Evolutionary conservation across 2,329 filamentous ascomycete species (phyloP), one percentile per base, ranked within the genome.

Genomic region (Westerdykella ornata): DNA sequence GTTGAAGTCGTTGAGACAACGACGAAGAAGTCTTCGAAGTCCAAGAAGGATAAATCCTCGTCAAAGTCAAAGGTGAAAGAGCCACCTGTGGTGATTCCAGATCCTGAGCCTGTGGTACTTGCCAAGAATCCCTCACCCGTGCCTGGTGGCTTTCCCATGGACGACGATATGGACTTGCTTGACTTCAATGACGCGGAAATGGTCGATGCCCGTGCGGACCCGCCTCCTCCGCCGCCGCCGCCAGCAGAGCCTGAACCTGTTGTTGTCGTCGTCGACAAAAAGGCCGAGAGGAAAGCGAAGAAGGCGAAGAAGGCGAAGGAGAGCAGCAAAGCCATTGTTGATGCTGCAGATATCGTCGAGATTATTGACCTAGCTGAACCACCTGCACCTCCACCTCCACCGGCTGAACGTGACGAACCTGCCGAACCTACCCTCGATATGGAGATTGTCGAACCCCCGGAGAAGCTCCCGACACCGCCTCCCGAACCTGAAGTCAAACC

Each of bases 391-490:
- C 54, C 53, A 7, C 51, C 54, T 1, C 51, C 50, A 6, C 55
- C 55, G n/a, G 55, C 55, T 11, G 55, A 60, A 19, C 42, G 46
- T 16, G 43, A 30, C 20, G 43, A 45, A 4, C 35, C 20, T 37
- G 17, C 41, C 12, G 35, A 38, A 18, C 29, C 32, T 13, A 6
- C 29, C 11, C 39, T 37, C 18, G 30, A 22, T 30, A 48, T 64
- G 33, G 51, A 61, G 35, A 45, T 53, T 33, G 52, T 57, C 17
- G 58, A 54, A n/a, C 54, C 35, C 4, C 49, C 53, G 13, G 45
- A 43, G 11, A 64, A 65, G 42, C 67, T 70, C 26, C 72, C 73
- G 8, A 75, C 74, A 18, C 73, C 75, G 37, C 69, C 72, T 5
- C 58, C 55, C 6, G 52, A 51, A 41, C 56, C 49, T 35, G 60